Percentiles rank a stretch among this genome's conserved stretches.
Evolutionary conservation across 2,329 filamentous ascomycete species (phyloP).

Genomic region (Cercospora beticola): DNA sequence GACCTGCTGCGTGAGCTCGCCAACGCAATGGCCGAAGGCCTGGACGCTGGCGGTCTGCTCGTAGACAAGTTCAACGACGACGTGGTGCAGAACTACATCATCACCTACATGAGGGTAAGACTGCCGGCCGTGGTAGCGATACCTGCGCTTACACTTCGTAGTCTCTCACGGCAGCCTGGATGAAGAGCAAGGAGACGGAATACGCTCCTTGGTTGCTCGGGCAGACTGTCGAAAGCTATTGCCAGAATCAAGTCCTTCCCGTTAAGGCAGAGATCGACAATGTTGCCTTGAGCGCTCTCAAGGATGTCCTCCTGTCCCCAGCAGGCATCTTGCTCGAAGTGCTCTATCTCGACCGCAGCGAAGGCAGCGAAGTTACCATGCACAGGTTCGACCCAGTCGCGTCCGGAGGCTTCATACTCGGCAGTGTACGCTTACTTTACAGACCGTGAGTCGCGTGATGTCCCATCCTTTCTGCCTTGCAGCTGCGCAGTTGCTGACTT

Average conservation of each 20-base stretch:
- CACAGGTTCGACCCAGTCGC: constrained; percentile 60
- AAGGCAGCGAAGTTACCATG: constrained; percentile 71
- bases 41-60: constrained; percentile 45
- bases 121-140: background rate
- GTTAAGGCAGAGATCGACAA: constrained; percentile 85
- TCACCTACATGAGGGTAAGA: constrained; percentile 73
- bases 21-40: constrained; percentile 54
- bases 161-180: constrained; percentile 78
- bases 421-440: constrained; percentile 69
- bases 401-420: constrained; percentile 44
- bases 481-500: constrained; percentile 24
- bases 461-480: background rate
- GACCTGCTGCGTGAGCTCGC: constrained; percentile 62
- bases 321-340: constrained; percentile 80
- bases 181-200: constrained; percentile 68
- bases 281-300: constrained; percentile 74
- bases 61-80: constrained; percentile 68
- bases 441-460: constrained; percentile 54
- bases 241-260: constrained; percentile 68
- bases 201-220: constrained; percentile 72
- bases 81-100: constrained; percentile 67
- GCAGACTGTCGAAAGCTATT: constrained; percentile 65
- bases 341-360: constrained; percentile 84
- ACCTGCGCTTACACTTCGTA: constrained; percentile 42
- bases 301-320: constrained; percentile 76